A percentile compares a stretch with the other conserved stretches of the same genome.
Evolutionary conservation across 352 stramenopile genomes (phyloP).

Genomic region (Globisporangium megalacanthum): DNA sequence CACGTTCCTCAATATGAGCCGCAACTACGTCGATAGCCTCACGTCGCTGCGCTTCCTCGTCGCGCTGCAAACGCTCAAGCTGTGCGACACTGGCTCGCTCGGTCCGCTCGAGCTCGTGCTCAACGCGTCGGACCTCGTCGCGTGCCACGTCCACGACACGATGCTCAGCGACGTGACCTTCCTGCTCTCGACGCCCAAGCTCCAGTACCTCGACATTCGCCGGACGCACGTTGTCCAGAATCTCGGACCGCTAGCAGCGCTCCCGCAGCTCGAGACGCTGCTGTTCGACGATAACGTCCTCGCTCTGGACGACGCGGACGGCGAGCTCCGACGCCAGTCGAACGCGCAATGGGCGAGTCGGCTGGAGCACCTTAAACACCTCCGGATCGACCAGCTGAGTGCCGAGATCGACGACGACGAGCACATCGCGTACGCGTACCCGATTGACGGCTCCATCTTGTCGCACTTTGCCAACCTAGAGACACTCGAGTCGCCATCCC

Average conservation of each 20-base stretch:
- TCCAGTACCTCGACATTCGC: conserved; percentile 38
- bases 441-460: conserved; percentile 32
- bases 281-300: conserved; percentile 23
- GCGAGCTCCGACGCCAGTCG: not conserved
- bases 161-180: conserved; percentile 36
- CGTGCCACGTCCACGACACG: conserved; percentile 36
- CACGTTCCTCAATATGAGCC: conserved; percentile 37
- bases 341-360: conserved; percentile 20
- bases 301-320: not conserved
- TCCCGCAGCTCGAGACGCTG: conserved; percentile 32
- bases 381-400: conserved; percentile 27
- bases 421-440: conserved; percentile 23
- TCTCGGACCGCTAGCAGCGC: conserved; percentile 21
- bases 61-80: conserved; percentile 28
- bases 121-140: conserved; percentile 19
- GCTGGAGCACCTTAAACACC: conserved; percentile 29
- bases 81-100: conserved; percentile 26
- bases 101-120: conserved; percentile 26
- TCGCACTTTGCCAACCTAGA: conserved; percentile 16
- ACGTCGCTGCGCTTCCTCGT: conserved; percentile 22
- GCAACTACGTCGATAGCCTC: conserved; percentile 37
- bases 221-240: conserved; percentile 29
- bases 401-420: conserved; percentile 22
- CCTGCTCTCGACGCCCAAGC: conserved; percentile 10
- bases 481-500: conserved; percentile 26